Evolutionary conservation across 164 flowering plant genomes (phyloP), one percentile per base, ranked within the genome.

Genomic region (Sedum album): DNA sequence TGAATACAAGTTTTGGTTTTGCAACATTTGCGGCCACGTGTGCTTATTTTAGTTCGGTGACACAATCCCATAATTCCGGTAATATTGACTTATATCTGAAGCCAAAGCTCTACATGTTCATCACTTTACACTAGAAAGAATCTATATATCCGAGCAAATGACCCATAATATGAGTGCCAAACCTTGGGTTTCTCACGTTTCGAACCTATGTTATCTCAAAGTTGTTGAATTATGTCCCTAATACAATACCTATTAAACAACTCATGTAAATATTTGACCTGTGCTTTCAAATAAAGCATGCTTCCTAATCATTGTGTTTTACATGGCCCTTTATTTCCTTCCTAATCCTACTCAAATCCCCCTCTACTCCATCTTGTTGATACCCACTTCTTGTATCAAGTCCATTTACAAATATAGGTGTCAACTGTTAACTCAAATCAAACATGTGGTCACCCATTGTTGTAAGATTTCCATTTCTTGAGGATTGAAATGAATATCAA

Each of bases 301-400:
- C 3, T 49, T n/a, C 25, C 55, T 49, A 20, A 49, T 49, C 55
- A 49, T 49, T 5, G 23, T 9, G 20, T 17, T 49, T 49, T n/a
- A n/a, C n/a, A n/a, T n/a, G n/a, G n/a, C n/a, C n/a, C n/a, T n/a
- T n/a, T n/a, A n/a, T n/a, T n/a, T n/a, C n/a, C n/a, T 18, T 48
- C 21, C n/a, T 21, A 13, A 2, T 17, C 21, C 53, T 18, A 48
- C 53, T 21, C 23, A 48, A n/a, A 48, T 48, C 17, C 53, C 20
- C 53, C 53, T n/a, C n/a, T n/a, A 48, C 53, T 17, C 53, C 53
- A 48, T 48, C n/a, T n/a, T n/a, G 53, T 48, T 48, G 53, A 48
- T 21, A 44, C 49, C 41, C 41, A 38, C 41, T 38, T 38, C 14
- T 44, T 44, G 15, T 44, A 10, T 3, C 4, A 44, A 10, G 18